These are phyloP conservation scores for Neonectria sp. DNA, from an alignment of 2,329 filamentous ascomycete species.

Conservation along the genomic window DNA sequence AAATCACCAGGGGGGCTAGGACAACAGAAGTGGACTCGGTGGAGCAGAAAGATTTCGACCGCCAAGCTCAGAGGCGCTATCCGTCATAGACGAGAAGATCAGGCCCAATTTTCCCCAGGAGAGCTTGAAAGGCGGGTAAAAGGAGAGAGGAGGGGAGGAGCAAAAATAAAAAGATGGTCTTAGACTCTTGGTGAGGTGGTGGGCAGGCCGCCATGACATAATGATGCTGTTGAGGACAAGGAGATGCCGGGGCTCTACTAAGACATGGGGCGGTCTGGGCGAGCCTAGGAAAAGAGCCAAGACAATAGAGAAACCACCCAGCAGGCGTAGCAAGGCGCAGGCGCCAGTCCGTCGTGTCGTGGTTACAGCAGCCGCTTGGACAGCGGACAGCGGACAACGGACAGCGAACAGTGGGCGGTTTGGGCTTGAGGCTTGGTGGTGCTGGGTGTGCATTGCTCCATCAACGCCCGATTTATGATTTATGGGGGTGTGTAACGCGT, in stretches of 20 bases:
- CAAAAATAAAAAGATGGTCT: slow-evolving; percentile 16
- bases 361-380: slow-evolving; percentile 23
- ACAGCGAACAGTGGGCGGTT: too few species aligned
- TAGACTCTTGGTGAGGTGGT: slow-evolving; percentile 20
- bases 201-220: slow-evolving; percentile 40
- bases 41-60: slow-evolving; percentile 16
- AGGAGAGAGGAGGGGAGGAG: slow-evolving; percentile 11
- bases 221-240: slow-evolving; percentile 25
- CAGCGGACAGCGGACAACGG: neutral
- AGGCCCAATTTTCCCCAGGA: slow-evolving; percentile 9
- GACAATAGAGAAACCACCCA: neutral
- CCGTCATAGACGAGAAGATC: slow-evolving; percentile 1
- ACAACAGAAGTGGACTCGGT: neutral
- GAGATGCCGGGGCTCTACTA: neutral
- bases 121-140: neutral
- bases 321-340: neutral
- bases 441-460: neutral
- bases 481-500: slow-evolving; percentile 40
- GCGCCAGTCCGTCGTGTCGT: neutral
- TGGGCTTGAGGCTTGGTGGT: neutral
- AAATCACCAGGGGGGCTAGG: slow-evolving; percentile 10
- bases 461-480: slow-evolving; percentile 1
- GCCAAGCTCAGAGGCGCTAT: slow-evolving; percentile 3
- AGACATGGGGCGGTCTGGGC: neutral
- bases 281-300: neutral